Percentiles rank a stretch among this genome's conserved stretches.
phyloP scores from a whole-genome alignment of 1,139 yeast genomes.

The Candida sanyaensis region DNA sequence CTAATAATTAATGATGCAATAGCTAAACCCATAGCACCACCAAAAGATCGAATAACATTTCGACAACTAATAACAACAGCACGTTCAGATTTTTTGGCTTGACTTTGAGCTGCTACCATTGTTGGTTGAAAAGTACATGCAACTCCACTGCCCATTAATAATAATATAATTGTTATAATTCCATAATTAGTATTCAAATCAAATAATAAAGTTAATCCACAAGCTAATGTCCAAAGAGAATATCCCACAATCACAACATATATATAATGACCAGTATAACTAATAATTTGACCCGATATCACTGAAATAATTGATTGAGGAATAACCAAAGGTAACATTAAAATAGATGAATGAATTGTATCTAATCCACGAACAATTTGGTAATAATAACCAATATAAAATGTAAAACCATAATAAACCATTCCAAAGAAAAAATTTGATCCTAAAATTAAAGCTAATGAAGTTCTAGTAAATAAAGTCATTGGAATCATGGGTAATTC shows the following conservation, averaged over 20 bases:
- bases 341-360: conserved; percentile 34
- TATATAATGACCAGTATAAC: conserved; percentile 41
- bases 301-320: conserved; percentile 35
- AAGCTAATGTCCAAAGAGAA: conserved; percentile 40
- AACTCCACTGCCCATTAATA: conserved; percentile 48
- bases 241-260: conserved; percentile 44
- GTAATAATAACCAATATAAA: conserved; percentile 49
- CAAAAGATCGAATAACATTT: conserved; percentile 53
- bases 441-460: conserved; percentile 38
- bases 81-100: conserved; percentile 46
- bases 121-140: conserved; percentile 59
- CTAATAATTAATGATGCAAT: conserved; percentile 44
- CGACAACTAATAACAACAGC: conserved; percentile 56
- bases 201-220: conserved; percentile 39
- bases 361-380: conserved; percentile 45
- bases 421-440: conserved; percentile 51
- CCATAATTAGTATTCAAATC: conserved; percentile 28
- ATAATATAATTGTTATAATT: conserved; percentile 32
- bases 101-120: conserved; percentile 52
- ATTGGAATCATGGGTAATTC: conserved; percentile 57
- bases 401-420: conserved; percentile 47
- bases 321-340: conserved; percentile 39
- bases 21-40: conserved; percentile 56
- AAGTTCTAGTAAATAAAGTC: conserved; percentile 34
- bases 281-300: conserved; percentile 42